These are phyloP conservation scores for Boechera divaricarpa DNA, from an alignment of 345 rosid species.

Conservation along the genomic window DNA sequence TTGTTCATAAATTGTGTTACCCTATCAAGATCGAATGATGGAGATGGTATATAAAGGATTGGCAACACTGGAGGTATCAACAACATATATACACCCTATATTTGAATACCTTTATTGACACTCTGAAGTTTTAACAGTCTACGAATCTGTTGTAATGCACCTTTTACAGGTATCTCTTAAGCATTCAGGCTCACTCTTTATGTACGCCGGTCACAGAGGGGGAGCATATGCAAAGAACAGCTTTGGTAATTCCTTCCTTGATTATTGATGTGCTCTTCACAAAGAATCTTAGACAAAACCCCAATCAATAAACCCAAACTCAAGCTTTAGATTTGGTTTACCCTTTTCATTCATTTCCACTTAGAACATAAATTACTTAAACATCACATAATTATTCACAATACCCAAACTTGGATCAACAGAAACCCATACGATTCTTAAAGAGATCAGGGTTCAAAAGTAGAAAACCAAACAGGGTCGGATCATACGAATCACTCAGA, in stretches of 20 bases:
- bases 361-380: not conserved
- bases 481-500: too few relatives aligned
- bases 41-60: slow-evolving; percentile 89
- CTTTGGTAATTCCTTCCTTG: slow-evolving; percentile 62
- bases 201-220: slow-evolving; percentile 89
- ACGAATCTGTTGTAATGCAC: slow-evolving; percentile 27
- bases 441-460: too few relatives aligned
- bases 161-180: slow-evolving; percentile 81
- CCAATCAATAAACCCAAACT: slow-evolving; percentile 1
- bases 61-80: slow-evolving; percentile 83
- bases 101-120: not conserved
- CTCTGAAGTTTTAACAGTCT: slow-evolving; percentile 19
- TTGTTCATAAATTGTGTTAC: too few relatives aligned
- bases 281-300: slow-evolving; percentile 10
- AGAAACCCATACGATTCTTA: too few relatives aligned
- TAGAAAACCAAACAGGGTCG: too few relatives aligned
- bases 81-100: not conserved
- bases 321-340: slow-evolving; percentile 17
- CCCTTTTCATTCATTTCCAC: slow-evolving; percentile 16
- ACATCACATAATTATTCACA: too few relatives aligned
- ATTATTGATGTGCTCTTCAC: slow-evolving; percentile 7
- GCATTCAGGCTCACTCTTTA: slow-evolving; percentile 98
- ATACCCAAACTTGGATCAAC: too few relatives aligned
- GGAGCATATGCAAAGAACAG: slow-evolving; percentile 99
- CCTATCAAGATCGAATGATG: slow-evolving; percentile 55